Percentiles rank a stretch among this genome's conserved stretches.
phyloP scores from a whole-genome alignment of 2,329 filamentous ascomycete genomes.

The Penicillium corylophilum region DNA sequence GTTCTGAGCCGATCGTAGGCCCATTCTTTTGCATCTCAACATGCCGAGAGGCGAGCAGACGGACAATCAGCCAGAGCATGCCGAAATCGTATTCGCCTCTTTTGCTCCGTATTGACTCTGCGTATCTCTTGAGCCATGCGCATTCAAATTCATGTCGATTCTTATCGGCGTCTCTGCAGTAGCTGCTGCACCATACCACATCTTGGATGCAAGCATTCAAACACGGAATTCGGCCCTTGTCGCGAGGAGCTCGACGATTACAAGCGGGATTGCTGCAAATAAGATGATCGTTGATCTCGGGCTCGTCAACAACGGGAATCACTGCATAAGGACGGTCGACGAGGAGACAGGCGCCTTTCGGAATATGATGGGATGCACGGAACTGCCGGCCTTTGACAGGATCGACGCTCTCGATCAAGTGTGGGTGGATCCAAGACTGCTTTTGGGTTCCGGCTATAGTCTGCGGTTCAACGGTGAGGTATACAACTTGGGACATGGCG shows the following conservation, averaged over 20 bases:
- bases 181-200: slow-evolving; percentile 29
- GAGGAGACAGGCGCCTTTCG: slow-evolving; percentile 27
- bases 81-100: slow-evolving; percentile 34
- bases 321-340: slow-evolving; percentile 33
- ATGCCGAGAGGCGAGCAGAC: slow-evolving; percentile 27
- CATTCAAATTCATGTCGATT: slow-evolving; percentile 32
- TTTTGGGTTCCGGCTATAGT: slow-evolving; percentile 13
- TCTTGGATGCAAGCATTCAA: slow-evolving; percentile 26
- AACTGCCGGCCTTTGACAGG: slow-evolving; percentile 35
- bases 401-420: slow-evolving; percentile 27
- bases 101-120: slow-evolving; percentile 25
- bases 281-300: slow-evolving; percentile 20
- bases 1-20: background rate
- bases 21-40: slow-evolving; percentile 3
- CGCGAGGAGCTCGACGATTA: slow-evolving; percentile 17
- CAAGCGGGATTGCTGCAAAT: slow-evolving; percentile 33
- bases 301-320: slow-evolving; percentile 32
- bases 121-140: slow-evolving; percentile 29
- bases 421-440: slow-evolving; percentile 29
- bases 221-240: slow-evolving; percentile 15
- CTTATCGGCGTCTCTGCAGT: slow-evolving; percentile 23
- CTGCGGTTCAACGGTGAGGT: slow-evolving; percentile 10
- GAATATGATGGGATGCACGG: slow-evolving; percentile 23
- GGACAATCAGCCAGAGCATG: slow-evolving; percentile 37
- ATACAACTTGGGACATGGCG: slow-evolving; percentile 22